These are phyloP conservation scores for Globisporangium camurandrum DNA, from an alignment of 352 stramenopile genomes.

Conservation along the genomic window DNA sequence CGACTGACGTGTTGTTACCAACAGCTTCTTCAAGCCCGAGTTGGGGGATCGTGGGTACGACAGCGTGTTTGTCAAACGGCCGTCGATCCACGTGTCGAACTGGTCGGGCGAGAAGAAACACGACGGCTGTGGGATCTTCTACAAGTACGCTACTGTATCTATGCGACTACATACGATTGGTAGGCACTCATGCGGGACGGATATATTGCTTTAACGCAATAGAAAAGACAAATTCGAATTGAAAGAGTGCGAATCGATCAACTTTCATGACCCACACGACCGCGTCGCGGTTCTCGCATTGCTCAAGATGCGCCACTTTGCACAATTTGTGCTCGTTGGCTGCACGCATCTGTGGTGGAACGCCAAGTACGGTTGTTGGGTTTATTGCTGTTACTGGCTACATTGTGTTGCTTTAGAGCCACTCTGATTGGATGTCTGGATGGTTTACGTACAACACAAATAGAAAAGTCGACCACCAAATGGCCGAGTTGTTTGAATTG, in stretches of 20 bases:
- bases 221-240: slow-evolving; percentile 83
- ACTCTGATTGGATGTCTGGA: not conserved
- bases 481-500: slow-evolving; percentile 78
- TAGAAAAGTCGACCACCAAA: slow-evolving; percentile 83
- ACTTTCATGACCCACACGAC: slow-evolving; percentile 83
- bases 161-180: no score
- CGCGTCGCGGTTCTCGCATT: slow-evolving; percentile 78
- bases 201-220: not conserved
- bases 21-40: slow-evolving; percentile 76
- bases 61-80: slow-evolving; percentile 80
- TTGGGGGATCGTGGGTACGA: slow-evolving; percentile 71
- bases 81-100: slow-evolving; percentile 77
- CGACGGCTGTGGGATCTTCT: slow-evolving; percentile 85
- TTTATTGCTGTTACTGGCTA: no score
- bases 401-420: not conserved
- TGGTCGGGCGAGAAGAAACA: slow-evolving; percentile 86
- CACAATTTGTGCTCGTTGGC: slow-evolving; percentile 71
- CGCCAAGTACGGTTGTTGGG: slow-evolving; percentile 71
- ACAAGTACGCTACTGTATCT: slow-evolving; percentile 37
- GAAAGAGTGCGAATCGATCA: slow-evolving; percentile 80
- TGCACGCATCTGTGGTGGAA: slow-evolving; percentile 88
- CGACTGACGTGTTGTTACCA: not conserved
- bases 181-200: no score
- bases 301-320: slow-evolving; percentile 78
- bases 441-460: not conserved